Conservation (phyloP, 192 early-diverging fungal genomes). For the Mycoemilia scoparia region DNA sequence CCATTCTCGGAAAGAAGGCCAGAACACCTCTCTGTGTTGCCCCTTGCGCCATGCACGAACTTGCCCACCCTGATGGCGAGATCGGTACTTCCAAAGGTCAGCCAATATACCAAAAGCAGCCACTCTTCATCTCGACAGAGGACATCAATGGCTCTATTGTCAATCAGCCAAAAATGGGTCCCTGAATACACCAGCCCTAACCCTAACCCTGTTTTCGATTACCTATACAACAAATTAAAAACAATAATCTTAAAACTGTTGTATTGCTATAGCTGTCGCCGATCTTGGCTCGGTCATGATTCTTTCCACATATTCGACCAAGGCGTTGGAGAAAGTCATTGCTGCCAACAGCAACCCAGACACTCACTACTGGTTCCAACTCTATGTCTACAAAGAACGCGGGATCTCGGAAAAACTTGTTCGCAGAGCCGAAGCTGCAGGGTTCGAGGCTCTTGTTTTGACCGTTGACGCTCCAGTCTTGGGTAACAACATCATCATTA, state of each 20-base stretch:
- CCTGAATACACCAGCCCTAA: no score
- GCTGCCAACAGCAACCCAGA: conserved; percentile 16
- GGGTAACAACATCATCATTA: no score
- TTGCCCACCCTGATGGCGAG: conserved; percentile 51
- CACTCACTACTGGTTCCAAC: conserved; percentile 52
- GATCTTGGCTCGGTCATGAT: conserved; percentile 29
- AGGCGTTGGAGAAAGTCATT: conserved; percentile 44
- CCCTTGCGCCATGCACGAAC: conserved; percentile 57
- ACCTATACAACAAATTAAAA: no score
- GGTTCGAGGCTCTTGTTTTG: conserved; percentile 49
- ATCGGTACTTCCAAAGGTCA: conserved; percentile 43
- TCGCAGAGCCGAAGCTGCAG: conserved; percentile 48
- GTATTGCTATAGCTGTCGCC: conserved; percentile 21
- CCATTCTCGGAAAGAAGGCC: conserved; percentile 35
- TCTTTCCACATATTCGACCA: conserved; percentile 44
- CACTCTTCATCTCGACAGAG: no score
- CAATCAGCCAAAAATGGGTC: no score
- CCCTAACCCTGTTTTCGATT: no score
- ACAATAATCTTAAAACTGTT: no score
- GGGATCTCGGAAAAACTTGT: conserved; percentile 43
- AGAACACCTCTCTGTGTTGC: conserved; percentile 55
- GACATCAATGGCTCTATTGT: no score
- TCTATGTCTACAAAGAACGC: conserved; percentile 67
- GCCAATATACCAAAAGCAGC: no score
- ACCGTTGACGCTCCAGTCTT: conserved; percentile 40